These are phyloP conservation scores for Ogataea pini DNA, from an alignment of 805 yeast genomes.

Conservation along the genomic window DNA sequence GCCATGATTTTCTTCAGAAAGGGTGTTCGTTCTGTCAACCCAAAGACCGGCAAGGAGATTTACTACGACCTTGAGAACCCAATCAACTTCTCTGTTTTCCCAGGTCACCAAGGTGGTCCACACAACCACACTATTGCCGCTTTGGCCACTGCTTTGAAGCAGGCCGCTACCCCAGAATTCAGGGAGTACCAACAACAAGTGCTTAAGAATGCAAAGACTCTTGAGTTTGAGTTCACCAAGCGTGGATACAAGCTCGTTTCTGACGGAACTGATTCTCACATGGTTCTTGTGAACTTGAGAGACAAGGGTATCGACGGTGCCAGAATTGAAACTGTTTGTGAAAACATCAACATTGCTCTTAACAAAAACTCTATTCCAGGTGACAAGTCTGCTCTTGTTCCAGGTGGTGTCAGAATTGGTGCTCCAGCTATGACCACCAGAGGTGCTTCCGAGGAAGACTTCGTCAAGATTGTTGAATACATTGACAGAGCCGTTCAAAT, in stretches of 20 bases:
- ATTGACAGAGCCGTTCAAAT: constrained; percentile 76
- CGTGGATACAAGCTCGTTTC: constrained; percentile 83
- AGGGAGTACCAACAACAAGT: constrained; percentile 88
- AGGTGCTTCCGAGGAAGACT: constrained; percentile 89
- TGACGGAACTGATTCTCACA: constrained; percentile 95
- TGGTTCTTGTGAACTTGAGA: constrained; percentile 87
- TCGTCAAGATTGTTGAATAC: constrained; percentile 74
- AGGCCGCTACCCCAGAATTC: constrained; percentile 88
- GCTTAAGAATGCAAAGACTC: constrained; percentile 79
- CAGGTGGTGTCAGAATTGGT: constrained; percentile 97
- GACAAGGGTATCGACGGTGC: constrained; percentile 95
- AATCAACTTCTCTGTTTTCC: constrained; percentile 98
- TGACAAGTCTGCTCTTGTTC: constrained; percentile 93
- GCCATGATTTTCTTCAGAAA: constrained; percentile 99
- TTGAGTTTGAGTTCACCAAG: constrained; percentile 71
- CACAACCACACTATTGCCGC: constrained; percentile 99
- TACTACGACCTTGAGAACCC: constrained; percentile 89
- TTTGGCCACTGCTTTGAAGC: constrained; percentile 93
- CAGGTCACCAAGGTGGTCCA: constrained; percentile 99
- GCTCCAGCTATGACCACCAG: constrained; percentile 99
- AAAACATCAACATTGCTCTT: constrained; percentile 89
- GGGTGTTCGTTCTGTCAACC: constrained; percentile 83
- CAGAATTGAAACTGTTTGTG: constrained; percentile 92
- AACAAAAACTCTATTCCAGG: constrained; percentile 99
- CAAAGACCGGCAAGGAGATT: constrained; percentile 91